Percentiles rank a stretch among this genome's conserved stretches.
phyloP scores from a whole-genome alignment of 83 land plant genomes.

The Picea abies region DNA sequence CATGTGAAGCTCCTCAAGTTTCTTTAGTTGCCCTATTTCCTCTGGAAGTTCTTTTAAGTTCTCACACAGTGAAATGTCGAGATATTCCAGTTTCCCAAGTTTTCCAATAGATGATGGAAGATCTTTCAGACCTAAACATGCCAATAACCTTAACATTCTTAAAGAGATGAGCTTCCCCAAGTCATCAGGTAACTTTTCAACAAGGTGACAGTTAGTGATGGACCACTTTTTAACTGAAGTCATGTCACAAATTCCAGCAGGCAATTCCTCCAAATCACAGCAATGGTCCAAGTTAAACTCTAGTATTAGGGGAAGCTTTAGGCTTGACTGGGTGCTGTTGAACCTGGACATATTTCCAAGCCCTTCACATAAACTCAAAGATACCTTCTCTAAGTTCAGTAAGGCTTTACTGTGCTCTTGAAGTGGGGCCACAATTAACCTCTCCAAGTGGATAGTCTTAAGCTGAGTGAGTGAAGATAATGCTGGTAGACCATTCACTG shows the following conservation, averaged over 20 bases:
- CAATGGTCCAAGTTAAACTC: constrained; percentile 60
- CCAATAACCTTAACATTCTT: constrained; percentile 36
- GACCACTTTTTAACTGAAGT: constrained; percentile 27
- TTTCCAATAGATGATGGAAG: constrained; percentile 48
- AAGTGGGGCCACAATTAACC: constrained; percentile 28
- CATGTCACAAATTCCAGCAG: constrained; percentile 32
- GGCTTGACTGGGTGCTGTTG: background rate
- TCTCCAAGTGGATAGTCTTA: constrained; percentile 55
- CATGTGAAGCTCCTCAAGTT: constrained; percentile 67
- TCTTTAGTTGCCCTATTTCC: constrained; percentile 29
- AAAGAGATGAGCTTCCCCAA: constrained; percentile 33
- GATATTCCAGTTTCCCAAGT: constrained; percentile 42
- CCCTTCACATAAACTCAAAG: constrained; percentile 45
- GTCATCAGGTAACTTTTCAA: constrained; percentile 39
- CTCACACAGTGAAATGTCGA: constrained; percentile 54
- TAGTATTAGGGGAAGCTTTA: constrained; percentile 35
- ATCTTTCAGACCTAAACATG: constrained; percentile 36
- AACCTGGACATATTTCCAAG: constrained; percentile 14
- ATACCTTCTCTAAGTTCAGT: constrained; percentile 29
- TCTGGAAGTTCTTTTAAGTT: constrained; percentile 49
- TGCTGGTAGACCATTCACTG: constrained; percentile 29
- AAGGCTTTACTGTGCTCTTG: background rate
- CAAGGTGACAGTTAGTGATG: constrained; percentile 47
- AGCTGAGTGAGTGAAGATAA: constrained; percentile 34
- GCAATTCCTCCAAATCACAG: constrained; percentile 38